Conservation (phyloP, 2,329 filamentous ascomycete genomes). For the Pseudogymnoascus destructans region DNA sequence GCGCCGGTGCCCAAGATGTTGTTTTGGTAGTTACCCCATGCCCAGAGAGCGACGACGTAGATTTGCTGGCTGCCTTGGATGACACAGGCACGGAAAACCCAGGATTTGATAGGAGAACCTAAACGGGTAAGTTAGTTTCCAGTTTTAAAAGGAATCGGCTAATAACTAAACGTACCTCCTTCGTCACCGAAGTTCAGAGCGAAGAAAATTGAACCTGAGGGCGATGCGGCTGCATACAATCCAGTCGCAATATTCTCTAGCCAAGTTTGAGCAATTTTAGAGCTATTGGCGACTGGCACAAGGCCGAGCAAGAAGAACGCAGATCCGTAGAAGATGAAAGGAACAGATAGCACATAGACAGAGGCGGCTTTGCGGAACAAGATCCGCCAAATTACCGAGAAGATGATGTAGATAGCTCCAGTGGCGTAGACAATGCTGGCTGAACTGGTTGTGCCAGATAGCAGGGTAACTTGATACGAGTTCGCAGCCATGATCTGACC, state of each 20-base stretch:
- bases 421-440: constrained; percentile 47
- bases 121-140: not conserved
- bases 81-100: constrained; percentile 53
- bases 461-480: constrained; percentile 55
- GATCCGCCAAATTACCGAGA: constrained; percentile 49
- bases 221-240: constrained; percentile 48
- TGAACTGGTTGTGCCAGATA: constrained; percentile 48
- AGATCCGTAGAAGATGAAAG: constrained; percentile 49
- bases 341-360: constrained; percentile 42
- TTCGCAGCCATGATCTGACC: constrained; percentile 53
- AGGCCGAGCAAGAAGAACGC: constrained; percentile 52
- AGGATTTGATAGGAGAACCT: constrained; percentile 43
- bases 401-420: constrained; percentile 43
- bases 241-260: constrained; percentile 48
- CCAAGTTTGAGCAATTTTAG: constrained; percentile 32
- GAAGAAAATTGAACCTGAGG: constrained; percentile 52
- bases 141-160: not conserved
- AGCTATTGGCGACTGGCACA: constrained; percentile 37
- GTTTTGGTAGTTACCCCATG: constrained; percentile 47
- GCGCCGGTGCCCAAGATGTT: constrained; percentile 16
- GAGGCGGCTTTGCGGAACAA: constrained; percentile 45
- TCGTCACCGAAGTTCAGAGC: constrained; percentile 54
- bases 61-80: constrained; percentile 56
- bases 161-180: constrained; percentile 30
- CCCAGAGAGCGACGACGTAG: constrained; percentile 53